Conservation (phyloP, 441 rosid genomes). For the Gossypium gossypioides region DNA sequence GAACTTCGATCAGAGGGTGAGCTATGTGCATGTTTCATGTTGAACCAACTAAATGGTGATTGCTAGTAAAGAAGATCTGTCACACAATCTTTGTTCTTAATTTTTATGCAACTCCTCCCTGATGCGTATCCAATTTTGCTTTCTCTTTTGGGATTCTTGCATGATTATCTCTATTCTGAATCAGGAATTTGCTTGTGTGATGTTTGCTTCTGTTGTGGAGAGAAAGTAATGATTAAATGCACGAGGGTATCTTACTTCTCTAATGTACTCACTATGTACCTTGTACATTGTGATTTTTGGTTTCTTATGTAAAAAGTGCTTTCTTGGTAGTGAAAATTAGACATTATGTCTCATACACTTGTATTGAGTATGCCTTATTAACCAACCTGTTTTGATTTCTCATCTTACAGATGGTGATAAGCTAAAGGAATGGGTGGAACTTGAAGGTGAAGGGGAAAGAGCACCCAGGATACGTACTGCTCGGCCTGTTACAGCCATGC, state of each 20-base stretch:
- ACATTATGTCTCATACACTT: neutral
- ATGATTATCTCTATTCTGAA: neutral
- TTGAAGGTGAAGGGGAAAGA: constrained; percentile 44
- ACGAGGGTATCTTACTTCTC: neutral
- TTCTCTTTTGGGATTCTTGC: constrained; percentile 2
- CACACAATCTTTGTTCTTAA: neutral
- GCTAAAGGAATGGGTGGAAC: constrained; percentile 76
- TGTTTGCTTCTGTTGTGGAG: neutral
- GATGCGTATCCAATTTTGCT: neutral
- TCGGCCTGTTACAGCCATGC: constrained; percentile 59
- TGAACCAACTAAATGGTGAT: constrained; percentile 4
- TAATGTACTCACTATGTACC: neutral
- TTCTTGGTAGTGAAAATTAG: neutral
- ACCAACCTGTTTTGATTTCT: constrained; percentile 5
- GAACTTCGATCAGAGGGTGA: constrained; percentile 64
- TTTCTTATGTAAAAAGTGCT: neutral
- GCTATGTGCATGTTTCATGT: constrained; percentile 1
- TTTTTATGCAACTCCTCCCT: neutral
- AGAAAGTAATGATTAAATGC: neutral
- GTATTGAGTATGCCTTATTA: constrained; percentile 6
- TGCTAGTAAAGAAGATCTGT: constrained; percentile 3
- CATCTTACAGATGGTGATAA: constrained; percentile 48
- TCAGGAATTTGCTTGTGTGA: neutral
- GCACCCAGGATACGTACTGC: constrained; percentile 70
- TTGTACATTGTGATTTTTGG: neutral